Conservation (phyloP, 208 protist species). For the Leishmania lainsoni region DNA sequence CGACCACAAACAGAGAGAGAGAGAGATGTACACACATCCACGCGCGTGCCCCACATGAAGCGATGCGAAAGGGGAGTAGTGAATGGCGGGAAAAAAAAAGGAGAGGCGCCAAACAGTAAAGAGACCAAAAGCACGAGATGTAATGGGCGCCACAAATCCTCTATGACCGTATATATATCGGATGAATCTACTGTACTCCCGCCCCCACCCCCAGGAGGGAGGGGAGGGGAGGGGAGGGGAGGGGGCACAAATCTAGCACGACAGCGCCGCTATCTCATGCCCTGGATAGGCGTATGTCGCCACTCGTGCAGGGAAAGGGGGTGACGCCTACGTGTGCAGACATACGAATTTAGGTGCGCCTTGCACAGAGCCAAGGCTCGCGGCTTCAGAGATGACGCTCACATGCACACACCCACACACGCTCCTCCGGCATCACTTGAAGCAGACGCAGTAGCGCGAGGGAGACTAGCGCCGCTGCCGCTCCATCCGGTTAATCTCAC, state of each 20-base stretch:
- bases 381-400: neutral
- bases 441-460: constrained; percentile 4
- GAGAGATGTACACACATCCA: neutral
- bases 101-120: neutral
- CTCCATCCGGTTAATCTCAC: constrained; percentile 43
- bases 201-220: neutral
- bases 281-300: neutral
- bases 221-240: no score
- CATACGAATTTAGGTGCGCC: neutral
- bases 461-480: constrained; percentile 8
- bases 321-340: neutral
- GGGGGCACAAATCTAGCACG: neutral
- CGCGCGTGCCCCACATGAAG: neutral
- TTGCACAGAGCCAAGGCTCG: neutral
- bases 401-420: neutral
- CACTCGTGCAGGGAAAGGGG: neutral
- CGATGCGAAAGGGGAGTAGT: neutral
- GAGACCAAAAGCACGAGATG: neutral
- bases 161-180: no score
- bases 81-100: neutral
- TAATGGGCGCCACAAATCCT: neutral
- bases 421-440: constrained; percentile 8
- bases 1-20: neutral
- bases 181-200: neutral
- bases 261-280: neutral